Base-by-base conservation (phyloP, 176 grass and related monocot species). In the Eremochloa ophiuroides region DNA sequence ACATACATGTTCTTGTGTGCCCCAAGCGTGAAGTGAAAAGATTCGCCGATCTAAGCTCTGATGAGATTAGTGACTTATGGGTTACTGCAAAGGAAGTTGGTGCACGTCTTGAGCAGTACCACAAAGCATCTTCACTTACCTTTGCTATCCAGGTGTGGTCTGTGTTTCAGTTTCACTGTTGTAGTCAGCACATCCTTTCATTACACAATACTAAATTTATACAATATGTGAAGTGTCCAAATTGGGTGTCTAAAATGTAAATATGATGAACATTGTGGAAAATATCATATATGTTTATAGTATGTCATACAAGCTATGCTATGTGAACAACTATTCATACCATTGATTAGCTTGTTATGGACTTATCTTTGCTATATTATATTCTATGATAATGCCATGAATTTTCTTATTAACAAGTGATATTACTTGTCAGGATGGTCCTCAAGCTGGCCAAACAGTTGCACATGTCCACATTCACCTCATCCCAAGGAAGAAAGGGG, bases 391-490 rank as follows among this genome's bases (percentile, higher is more conserved):
- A 22, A 37, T 4, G 17, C 4, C 9, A 66, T 50, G 6, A 22
- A 15, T 1, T 8, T 20, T 17, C 18, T 48, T 34, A 27, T 74
- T 69, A 37, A 62, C 69, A 59, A 51, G 27, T 47, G 20, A 58
- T 69, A 6, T 40, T 66, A 56, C 69, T 77, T 82, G 2, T 56
- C 86, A 98, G 92, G 92, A 98, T 93, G 95, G 92, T 85, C 92
- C 92, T 80, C 72, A 98, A 67, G 90, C 92, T 72, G 95, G 95
- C 26, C 95, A 98, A 81, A 98, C 90, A 51, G 95, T 98, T 77
- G 86, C 92, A 31, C 95, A 95, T 93, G 88, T 98, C n/a, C 92
- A 98, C 79, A 94, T 98, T 86, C 95, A 95, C 12, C 51, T 98
- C 58, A 90, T 94, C 71, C 95, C 90, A 4, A 93, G 92, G 81